A percentile compares a stretch with the other conserved stretches of the same genome.
Evolutionary conservation across 2,329 filamentous ascomycete species (phyloP).

Genomic region (Plenodomus lindquistii): DNA sequence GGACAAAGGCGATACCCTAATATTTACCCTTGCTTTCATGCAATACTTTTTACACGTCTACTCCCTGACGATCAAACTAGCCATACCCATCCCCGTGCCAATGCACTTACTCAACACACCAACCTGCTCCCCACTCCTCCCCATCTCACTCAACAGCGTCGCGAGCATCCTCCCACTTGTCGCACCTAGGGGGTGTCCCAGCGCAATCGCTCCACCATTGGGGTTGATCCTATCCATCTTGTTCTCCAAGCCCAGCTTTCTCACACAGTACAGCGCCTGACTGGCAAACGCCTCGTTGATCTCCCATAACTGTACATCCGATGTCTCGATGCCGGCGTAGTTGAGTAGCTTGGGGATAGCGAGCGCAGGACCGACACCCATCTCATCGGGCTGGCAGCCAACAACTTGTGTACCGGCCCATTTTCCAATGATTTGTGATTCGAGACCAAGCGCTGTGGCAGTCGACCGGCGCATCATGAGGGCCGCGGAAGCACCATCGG

Average conservation of each 20-base stretch:
- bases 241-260: constrained; percentile 69
- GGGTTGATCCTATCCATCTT: constrained; percentile 80
- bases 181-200: constrained; percentile 88
- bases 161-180: constrained; percentile 82
- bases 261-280: constrained; percentile 70
- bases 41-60: constrained; percentile 20
- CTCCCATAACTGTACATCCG: constrained; percentile 85
- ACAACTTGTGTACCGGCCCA: constrained; percentile 77
- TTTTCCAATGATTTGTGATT: constrained; percentile 73
- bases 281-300: constrained; percentile 81
- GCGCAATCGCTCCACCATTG: constrained; percentile 90
- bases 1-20: not conserved
- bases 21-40: not conserved
- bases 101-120: constrained; percentile 90
- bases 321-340: constrained; percentile 65
- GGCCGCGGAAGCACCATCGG: constrained; percentile 82
- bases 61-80: constrained; percentile 55
- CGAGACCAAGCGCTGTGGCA: constrained; percentile 72
- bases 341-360: constrained; percentile 82
- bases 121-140: constrained; percentile 69
- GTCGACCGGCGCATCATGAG: constrained; percentile 84
- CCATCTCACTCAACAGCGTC: constrained; percentile 71
- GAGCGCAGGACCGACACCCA: constrained; percentile 87
- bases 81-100: constrained; percentile 58
- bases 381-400: constrained; percentile 86